Conservation (phyloP, 768 basidiomycete genomes). For the Thelephora ganbajun region DNA sequence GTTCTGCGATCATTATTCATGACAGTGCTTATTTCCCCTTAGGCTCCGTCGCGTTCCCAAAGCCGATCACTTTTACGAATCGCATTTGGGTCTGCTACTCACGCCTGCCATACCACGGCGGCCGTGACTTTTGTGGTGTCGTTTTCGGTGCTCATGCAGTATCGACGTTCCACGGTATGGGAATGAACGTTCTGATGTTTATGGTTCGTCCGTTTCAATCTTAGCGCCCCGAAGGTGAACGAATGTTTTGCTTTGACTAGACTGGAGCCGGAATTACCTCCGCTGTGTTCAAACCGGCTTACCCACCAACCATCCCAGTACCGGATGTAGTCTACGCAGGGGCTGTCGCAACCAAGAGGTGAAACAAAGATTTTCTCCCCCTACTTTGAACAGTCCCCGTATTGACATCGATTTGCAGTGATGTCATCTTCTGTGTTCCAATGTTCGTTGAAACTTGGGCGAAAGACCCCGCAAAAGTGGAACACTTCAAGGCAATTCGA, state of each 20-base stretch:
- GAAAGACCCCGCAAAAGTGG: conserved; percentile 7
- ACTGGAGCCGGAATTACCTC: neutral
- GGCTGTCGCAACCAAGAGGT: neutral
- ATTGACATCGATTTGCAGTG: neutral
- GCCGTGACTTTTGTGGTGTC: neutral
- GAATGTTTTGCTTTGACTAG: neutral
- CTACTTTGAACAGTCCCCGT: neutral
- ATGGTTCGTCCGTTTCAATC: neutral
- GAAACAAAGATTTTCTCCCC: neutral
- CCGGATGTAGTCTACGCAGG: neutral
- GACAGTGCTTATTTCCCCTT: conserved; percentile 1
- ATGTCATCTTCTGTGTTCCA: neutral
- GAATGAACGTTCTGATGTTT: neutral
- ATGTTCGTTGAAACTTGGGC: conserved; percentile 5
- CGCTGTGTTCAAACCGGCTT: neutral
- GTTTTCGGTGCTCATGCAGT: neutral
- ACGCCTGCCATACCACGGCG: neutral
- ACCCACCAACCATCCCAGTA: neutral
- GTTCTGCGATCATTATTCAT: neutral
- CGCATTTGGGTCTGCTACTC: conserved; percentile 1
- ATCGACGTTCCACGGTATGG: neutral
- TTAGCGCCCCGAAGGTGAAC: neutral
- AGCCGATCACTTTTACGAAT: conserved; percentile 12
- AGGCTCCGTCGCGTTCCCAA: conserved; percentile 18
- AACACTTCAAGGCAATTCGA: conserved; percentile 5